Base-by-base conservation (phyloP, 164 flowering plant species). In the Chimonanthus salicifolius region DNA sequence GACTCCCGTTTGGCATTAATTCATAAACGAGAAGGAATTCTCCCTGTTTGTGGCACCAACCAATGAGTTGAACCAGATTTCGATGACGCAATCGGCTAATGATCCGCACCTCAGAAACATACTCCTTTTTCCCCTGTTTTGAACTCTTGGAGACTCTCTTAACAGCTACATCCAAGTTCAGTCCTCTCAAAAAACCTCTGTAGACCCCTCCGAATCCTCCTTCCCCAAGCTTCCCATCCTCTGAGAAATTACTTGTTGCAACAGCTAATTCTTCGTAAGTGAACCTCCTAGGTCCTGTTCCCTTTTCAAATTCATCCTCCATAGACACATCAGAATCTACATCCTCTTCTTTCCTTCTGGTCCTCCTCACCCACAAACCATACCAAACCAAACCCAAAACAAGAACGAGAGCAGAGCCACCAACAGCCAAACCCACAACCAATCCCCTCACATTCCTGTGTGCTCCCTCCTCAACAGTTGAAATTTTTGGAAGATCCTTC, bases 221-320 rank as follows among this genome's bases (percentile, higher is more conserved):
- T 1, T 33, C 33, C 11, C 80, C 80, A 3, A 81, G 79, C 71
- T 78, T 78, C 15, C 83, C 81, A 1, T 71, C 77, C n/a, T 74
- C 81, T 6, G 66, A 60, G 44, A 81, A 81, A 21, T 58, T 51
- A 20, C 76, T 74, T 6, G 83, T 78, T 20, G 81, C 83, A 8
- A 8, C 44, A 18, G 49, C 79, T 58, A 81, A 48, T 62, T 81
- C 81, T 47, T 51, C 73, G 67, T 73, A 75, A 11, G 74, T 70
- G 16, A 78, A 81, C 71, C 51, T 76, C 71, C 70, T 50, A 3
- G 87, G 82, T 47, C 85, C 87, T 16, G 80, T 81, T 71, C 79
- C 88, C 58, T 72, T 80, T 65, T 79, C 83, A 49, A 82, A 84
- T 18, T 78, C 84, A 58, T 80, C 79, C 47, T 79, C 71, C 79